These are phyloP conservation scores for Amylostereum areolatum DNA, from an alignment of 1,284 basidiomycete genomes.

Conservation along the genomic window DNA sequence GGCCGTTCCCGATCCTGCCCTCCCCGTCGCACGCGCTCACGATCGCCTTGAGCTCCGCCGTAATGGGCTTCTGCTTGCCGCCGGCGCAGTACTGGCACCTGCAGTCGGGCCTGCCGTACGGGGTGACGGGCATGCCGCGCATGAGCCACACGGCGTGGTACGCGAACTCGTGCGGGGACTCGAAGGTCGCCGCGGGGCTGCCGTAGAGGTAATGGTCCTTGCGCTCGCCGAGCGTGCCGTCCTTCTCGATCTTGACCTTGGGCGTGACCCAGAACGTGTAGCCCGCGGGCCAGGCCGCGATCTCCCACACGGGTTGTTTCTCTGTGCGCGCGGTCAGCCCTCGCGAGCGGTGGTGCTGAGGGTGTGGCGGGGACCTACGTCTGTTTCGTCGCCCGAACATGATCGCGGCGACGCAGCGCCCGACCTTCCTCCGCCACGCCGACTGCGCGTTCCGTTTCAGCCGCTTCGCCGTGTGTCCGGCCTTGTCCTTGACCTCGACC, in stretches of 20 bases:
- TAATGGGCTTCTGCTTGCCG: neutral
- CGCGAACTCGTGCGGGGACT: neutral
- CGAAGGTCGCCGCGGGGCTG: neutral
- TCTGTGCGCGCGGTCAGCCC: neutral
- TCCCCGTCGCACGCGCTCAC: too few relatives aligned
- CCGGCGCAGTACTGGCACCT: neutral
- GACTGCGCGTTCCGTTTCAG: too few relatives aligned
- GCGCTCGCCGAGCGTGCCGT: neutral
- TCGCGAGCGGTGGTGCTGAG: neutral
- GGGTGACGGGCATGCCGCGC: neutral
- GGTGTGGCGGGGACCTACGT: neutral
- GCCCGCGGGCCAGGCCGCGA: too few relatives aligned
- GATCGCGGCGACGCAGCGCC: neutral
- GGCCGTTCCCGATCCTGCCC: too few relatives aligned
- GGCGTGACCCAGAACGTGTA: neutral
- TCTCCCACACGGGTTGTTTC: too few relatives aligned
- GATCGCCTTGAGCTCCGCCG: neutral
- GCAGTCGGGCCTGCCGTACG: neutral
- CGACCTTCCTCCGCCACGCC: neutral
- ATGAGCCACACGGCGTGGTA: conserved; percentile 1
- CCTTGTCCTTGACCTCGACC: too few relatives aligned
- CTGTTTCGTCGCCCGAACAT: neutral
- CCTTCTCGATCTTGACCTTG: neutral
- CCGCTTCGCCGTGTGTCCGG: too few relatives aligned
- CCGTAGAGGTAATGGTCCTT: neutral